A percentile compares a stretch with the other conserved stretches of the same genome.
These are phyloP conservation scores for Lumnitzera littorea DNA, from an alignment of 345 rosid species.

Conservation along the genomic window DNA sequence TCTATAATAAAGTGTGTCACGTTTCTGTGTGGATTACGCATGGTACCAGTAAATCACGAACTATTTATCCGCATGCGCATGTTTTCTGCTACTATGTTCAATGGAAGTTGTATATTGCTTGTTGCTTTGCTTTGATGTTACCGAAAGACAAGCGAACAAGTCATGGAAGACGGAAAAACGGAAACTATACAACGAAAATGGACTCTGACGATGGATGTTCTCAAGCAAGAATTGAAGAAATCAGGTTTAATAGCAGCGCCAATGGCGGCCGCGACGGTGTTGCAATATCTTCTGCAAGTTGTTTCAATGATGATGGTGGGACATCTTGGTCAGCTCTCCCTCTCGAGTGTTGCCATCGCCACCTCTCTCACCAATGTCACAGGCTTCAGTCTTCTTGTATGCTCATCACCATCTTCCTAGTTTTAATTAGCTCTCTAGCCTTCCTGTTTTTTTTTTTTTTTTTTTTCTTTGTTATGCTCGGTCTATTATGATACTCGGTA, in stretches of 20 bases:
- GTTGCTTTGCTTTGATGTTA: neutral
- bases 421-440: too few species aligned
- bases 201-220: constrained; percentile 8
- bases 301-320: constrained; percentile 15
- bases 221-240: constrained; percentile 16
- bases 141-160: neutral
- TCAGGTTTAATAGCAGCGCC: constrained; percentile 11
- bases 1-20: too few species aligned
- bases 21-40: too few species aligned
- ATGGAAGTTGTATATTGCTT: neutral
- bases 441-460: too few species aligned
- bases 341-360: constrained; percentile 21
- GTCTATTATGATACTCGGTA: too few species aligned
- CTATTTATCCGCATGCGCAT: too few species aligned
- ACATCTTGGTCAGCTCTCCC: constrained; percentile 19
- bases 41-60: too few species aligned
- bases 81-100: too few species aligned
- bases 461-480: too few species aligned
- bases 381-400: constrained; percentile 25
- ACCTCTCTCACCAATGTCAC: constrained; percentile 23
- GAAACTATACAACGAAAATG: neutral
- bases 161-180: neutral
- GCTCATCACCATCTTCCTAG: neutral
- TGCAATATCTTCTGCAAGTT: constrained; percentile 23
- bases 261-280: constrained; percentile 18